Evolutionary conservation across 2,329 filamentous ascomycete genomes (phyloP).

Genomic region (Apiospora kogelbergensis): DNA sequence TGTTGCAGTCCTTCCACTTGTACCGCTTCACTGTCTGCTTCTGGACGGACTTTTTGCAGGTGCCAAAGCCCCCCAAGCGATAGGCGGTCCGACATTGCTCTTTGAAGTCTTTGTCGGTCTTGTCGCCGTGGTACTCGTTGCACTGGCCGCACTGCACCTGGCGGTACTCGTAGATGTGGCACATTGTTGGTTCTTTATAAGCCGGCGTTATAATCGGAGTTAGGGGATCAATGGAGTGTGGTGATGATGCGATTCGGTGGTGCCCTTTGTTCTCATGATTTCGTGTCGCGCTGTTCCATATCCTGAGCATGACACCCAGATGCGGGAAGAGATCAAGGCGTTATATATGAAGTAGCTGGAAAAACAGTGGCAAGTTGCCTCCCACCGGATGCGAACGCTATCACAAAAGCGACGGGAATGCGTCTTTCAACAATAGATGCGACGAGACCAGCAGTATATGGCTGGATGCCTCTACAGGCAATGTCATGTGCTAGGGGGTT

Average conservation of each 20-base stretch:
- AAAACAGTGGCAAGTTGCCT: background rate
- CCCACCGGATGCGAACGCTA: background rate
- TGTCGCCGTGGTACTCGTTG: background rate
- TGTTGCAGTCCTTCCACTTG: constrained; percentile 9
- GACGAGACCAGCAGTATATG: background rate
- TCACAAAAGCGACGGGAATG: background rate
- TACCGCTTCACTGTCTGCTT: background rate
- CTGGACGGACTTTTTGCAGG: background rate
- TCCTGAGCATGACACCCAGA: background rate
- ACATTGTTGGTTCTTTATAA: constrained; percentile 3
- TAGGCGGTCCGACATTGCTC: background rate
- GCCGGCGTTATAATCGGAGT: background rate
- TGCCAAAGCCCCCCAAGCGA: background rate
- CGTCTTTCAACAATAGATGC: background rate
- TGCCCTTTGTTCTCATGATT: constrained; percentile 4
- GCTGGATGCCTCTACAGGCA: background rate
- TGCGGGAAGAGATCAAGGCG: background rate
- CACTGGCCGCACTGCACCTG: constrained; percentile 13
- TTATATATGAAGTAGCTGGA: background rate
- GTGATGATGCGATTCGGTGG: background rate
- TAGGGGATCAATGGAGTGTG: background rate
- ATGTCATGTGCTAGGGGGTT: background rate
- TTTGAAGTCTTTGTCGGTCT: constrained; percentile 7
- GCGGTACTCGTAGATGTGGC: constrained; percentile 8
- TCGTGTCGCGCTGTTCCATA: background rate